phyloP scores from a whole-genome alignment of 2,329 filamentous ascomycete species.

The Fusarium dimerum region DNA sequence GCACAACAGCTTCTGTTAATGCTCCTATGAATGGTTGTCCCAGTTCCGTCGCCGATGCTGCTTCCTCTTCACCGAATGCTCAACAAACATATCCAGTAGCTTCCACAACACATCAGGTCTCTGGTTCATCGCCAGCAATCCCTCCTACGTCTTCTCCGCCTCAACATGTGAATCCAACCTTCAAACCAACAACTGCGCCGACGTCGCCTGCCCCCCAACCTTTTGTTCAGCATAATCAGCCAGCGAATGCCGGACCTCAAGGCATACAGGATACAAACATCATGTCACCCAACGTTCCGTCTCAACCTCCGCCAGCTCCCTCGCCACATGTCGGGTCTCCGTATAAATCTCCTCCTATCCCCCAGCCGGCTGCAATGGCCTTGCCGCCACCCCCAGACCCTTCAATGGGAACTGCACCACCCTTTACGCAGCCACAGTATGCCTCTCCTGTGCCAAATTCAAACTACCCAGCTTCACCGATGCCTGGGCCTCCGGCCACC shows the following conservation, averaged over 20 bases:
- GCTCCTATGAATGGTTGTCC: too few species aligned
- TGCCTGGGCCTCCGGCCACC: neutral
- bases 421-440: conserved; percentile 25
- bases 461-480: conserved; percentile 10
- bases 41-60: too few species aligned
- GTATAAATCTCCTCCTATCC: conserved; percentile 8
- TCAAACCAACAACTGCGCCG: conserved; percentile 11
- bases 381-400: conserved; percentile 5
- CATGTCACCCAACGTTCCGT: conserved; percentile 11
- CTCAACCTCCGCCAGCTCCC: conserved; percentile 10
- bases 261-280: neutral
- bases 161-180: conserved; percentile 4
- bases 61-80: neutral
- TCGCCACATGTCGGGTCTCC: conserved; percentile 12
- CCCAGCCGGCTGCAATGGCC: conserved; percentile 8
- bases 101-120: conserved; percentile 25
- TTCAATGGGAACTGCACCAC: conserved; percentile 9
- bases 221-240: conserved; percentile 1
- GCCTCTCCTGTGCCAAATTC: conserved; percentile 12
- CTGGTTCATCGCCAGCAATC: conserved; percentile 10
- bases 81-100: neutral
- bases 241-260: neutral
- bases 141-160: conserved; percentile 2
- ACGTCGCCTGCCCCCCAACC: conserved; percentile 10
- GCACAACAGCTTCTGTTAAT: neutral